Conservation (phyloP, 345 rosid species). For the Eucalyptus guilfoylei region DNA sequence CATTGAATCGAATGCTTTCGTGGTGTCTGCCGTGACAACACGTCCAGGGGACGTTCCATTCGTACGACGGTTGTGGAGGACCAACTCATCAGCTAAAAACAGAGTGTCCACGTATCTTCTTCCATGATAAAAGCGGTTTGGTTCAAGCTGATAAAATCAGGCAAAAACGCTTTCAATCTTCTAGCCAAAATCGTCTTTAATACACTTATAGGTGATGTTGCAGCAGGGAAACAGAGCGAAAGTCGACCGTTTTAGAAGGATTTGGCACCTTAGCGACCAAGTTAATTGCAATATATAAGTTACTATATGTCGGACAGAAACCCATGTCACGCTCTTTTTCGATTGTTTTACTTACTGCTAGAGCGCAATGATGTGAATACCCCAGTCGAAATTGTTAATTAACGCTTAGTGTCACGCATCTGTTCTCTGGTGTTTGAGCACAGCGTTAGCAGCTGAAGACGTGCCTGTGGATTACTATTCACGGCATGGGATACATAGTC, state of each 20-base stretch:
- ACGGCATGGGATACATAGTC: constrained; percentile 3
- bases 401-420: background rate
- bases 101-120: background rate
- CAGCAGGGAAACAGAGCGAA: background rate
- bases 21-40: background rate
- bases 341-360: too few species aligned
- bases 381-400: background rate
- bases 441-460: background rate
- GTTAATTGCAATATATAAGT: background rate
- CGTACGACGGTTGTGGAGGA: background rate
- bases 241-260: background rate
- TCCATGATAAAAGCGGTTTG: background rate
- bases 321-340: background rate
- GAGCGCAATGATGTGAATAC: background rate
- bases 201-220: background rate
- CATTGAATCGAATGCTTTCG: background rate
- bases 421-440: background rate
- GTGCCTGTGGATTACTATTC: background rate
- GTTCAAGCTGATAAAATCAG: background rate
- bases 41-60: background rate
- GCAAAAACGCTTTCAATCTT: background rate
- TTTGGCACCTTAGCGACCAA: background rate
- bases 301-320: background rate
- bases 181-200: background rate
- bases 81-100: background rate